Percentiles rank a stretch among this genome's conserved stretches.
These are phyloP conservation scores for Suhomyces choctaworum DNA, from an alignment of 1,139 yeast genomes.

Conservation along the genomic window DNA sequence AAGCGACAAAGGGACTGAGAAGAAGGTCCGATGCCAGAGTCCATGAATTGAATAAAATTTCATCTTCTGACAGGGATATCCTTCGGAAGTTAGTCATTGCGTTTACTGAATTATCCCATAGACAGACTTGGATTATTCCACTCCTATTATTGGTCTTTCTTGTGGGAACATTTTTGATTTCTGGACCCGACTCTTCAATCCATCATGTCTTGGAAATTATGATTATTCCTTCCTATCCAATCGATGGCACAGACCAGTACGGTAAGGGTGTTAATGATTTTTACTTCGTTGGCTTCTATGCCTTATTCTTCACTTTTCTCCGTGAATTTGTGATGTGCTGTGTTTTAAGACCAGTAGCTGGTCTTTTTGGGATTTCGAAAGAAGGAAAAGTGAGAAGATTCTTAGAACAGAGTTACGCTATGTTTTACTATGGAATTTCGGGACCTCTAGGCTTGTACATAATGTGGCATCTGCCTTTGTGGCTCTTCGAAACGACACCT, in stretches of 20 bases:
- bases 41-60: constrained; percentile 28
- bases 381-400: constrained; percentile 71
- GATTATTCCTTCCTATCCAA: constrained; percentile 66
- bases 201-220: constrained; percentile 64
- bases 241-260: constrained; percentile 59
- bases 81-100: constrained; percentile 53
- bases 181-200: constrained; percentile 52
- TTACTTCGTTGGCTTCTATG: constrained; percentile 74
- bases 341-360: constrained; percentile 72
- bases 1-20: constrained; percentile 36
- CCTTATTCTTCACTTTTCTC: constrained; percentile 83
- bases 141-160: constrained; percentile 45
- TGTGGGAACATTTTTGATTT: constrained; percentile 41
- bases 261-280: constrained; percentile 89
- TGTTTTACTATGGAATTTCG: constrained; percentile 74
- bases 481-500: constrained; percentile 84
- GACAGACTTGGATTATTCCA: constrained; percentile 83
- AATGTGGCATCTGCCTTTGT: constrained; percentile 78
- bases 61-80: constrained; percentile 42
- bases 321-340: constrained; percentile 91
- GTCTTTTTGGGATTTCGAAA: constrained; percentile 50
- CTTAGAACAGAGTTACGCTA: constrained; percentile 89
- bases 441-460: constrained; percentile 90
- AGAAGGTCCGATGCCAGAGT: constrained; percentile 37
- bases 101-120: constrained; percentile 59